phyloP scores from a whole-genome alignment of 2,329 filamentous ascomycete species.

The Phaeosphaeriaceae sp. region DNA sequence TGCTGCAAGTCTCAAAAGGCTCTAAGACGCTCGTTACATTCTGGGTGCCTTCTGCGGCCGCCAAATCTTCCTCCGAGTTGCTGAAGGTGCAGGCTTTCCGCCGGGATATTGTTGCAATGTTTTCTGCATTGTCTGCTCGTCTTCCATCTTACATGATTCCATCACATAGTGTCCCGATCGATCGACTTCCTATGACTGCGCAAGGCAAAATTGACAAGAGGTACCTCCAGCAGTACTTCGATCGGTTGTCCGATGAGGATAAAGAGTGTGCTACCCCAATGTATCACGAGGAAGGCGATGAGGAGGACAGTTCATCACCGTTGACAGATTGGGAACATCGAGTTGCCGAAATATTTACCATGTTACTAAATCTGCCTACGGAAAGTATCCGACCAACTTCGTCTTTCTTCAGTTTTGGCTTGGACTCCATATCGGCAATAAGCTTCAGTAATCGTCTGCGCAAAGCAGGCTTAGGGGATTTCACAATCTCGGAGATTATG shows the following conservation, averaged over 20 bases:
- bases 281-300: conserved; percentile 31
- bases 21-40: conserved; percentile 71
- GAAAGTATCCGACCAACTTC: conserved; percentile 67
- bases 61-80: conserved; percentile 40
- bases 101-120: conserved; percentile 54
- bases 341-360: conserved; percentile 65
- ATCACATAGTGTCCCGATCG: conserved; percentile 74
- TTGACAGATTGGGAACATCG: conserved; percentile 61
- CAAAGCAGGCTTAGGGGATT: conserved; percentile 51
- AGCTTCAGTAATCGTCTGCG: conserved; percentile 68
- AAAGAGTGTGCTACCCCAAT: conserved; percentile 53
- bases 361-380: conserved; percentile 56
- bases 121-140: conserved; percentile 60
- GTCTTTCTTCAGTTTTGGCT: conserved; percentile 78
- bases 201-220: conserved; percentile 78
- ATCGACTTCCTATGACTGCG: conserved; percentile 72
- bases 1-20: conserved; percentile 56
- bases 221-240: conserved; percentile 60
- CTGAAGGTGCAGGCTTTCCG: conserved; percentile 48
- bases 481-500: conserved; percentile 76
- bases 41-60: conserved; percentile 61
- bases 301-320: conserved; percentile 52
- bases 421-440: conserved; percentile 87
- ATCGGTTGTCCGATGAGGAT: conserved; percentile 53
- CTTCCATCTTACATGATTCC: conserved; percentile 84